Evolutionary conservation across 2,329 filamentous ascomycete genomes (phyloP), one percentile per base, ranked within the genome.

Genomic region (Alternaria infectoria): DNA sequence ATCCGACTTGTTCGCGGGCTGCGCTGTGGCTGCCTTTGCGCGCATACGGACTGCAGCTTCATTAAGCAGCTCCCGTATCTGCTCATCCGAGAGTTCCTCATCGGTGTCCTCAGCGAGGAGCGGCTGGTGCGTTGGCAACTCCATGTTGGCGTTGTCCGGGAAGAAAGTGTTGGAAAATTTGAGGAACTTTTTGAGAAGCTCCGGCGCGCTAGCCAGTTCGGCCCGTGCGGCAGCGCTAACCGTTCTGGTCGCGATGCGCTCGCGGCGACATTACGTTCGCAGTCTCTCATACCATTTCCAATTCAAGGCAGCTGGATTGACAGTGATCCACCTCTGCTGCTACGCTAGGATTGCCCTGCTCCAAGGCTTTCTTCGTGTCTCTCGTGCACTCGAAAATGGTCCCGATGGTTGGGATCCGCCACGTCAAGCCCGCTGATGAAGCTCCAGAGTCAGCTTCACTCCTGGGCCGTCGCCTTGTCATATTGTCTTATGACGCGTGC

Each of bases 11-110:
- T 65, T 65, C 44, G 70, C 69, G 76, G 75, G 70, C 52, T 66
- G 63, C 57, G 61, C 60, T 50, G 54, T 43, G 70, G 78, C 65
- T 60, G 78, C 76, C 65, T 81, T 81, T 69, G 81, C 78, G 55
- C 81, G 77, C 69, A 91, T 79, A 65, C 89, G 85, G 62, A 80
- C 77, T 72, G 91, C 88, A 59, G 90, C 90, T 78, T 90, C 85
- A 57, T 84, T 83, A 55, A 92, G 84, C 59, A 92, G 82, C 74
- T 86, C 81, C 57, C 88, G 85, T 54, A 92, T 86, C 59, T 90
- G 86, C 68, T 88, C 85, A 75, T 91, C 88, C 40, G 85, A 87
- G 65, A 91, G 79, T 57, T 85, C 83, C 56, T 84, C 81, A 68
- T 80, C 78, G 62, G 72, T 74, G 61, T 77, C 75, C 68, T 76